These are phyloP conservation scores for Jamesozyma spencerorum DNA, from an alignment of 805 yeast species.

Conservation along the genomic window DNA sequence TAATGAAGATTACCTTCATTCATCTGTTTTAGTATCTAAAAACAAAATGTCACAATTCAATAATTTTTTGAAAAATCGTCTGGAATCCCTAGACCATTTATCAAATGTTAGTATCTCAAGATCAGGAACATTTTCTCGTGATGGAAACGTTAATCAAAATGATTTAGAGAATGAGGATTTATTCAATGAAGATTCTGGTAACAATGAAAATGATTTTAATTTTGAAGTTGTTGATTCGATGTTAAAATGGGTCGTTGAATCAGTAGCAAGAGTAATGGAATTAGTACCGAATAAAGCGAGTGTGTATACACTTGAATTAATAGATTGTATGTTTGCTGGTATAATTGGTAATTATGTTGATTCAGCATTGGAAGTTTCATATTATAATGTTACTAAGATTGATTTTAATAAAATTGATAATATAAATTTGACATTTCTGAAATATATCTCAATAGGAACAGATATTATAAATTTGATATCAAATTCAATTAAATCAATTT, in stretches of 20 bases:
- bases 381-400: conserved; percentile 36
- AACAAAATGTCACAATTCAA: conserved; percentile 44
- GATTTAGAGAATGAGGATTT: neutral
- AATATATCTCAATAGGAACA: conserved; percentile 42
- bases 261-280: conserved; percentile 69
- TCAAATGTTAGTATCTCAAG: conserved; percentile 9
- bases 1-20: conserved; percentile 1
- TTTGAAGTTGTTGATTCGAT: conserved; percentile 50
- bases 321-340: conserved; percentile 58
- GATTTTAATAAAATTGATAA: conserved; percentile 21
- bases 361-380: conserved; percentile 63
- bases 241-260: conserved; percentile 64
- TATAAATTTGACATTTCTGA: conserved; percentile 40
- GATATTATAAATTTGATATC: conserved; percentile 60
- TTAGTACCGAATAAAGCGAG: conserved; percentile 54
- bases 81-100: conserved; percentile 37
- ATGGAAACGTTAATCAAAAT: neutral
- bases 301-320: conserved; percentile 53
- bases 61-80: conserved; percentile 45
- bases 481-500: conserved; percentile 61
- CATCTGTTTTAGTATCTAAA: conserved; percentile 4
- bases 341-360: conserved; percentile 70
- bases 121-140: neutral
- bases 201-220: conserved; percentile 21
- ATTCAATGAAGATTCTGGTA: neutral